Conservation (phyloP, 345 rosid genomes). For the Excoecaria agallocha region DNA sequence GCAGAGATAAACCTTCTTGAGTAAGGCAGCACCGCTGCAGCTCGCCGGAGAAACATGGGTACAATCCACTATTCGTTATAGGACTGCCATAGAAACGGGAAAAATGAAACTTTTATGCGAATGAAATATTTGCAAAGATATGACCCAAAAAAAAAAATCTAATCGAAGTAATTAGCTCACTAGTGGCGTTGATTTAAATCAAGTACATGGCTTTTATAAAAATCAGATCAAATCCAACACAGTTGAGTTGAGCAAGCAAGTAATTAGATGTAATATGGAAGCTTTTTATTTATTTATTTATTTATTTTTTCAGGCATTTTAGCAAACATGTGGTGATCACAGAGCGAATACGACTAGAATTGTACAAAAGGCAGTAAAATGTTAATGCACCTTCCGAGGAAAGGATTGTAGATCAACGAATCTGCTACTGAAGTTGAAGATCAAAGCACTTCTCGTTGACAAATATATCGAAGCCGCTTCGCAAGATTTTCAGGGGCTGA, state of each 20-base stretch:
- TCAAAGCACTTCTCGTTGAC: not conserved
- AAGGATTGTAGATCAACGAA: not conserved
- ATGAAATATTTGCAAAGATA: not conserved
- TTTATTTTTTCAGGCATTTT: conserved; percentile 14
- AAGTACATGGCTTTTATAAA: not conserved
- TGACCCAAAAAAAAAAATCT: not conserved
- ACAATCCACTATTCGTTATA: not conserved
- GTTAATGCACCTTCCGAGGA: not conserved
- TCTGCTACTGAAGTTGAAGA: not conserved
- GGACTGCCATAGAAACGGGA: not conserved
- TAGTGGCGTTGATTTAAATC: not conserved
- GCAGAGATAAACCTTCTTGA: conserved; percentile 24
- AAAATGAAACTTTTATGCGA: not conserved
- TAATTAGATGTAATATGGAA: not conserved
- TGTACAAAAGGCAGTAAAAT: too few species aligned
- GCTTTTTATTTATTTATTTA: too few species aligned
- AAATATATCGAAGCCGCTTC: not conserved
- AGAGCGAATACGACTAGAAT: too few species aligned
- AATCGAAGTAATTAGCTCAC: not conserved
- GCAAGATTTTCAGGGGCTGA: not conserved
- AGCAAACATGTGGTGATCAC: conserved; percentile 9
- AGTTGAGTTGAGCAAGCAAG: not conserved
- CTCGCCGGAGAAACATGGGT: conserved; percentile 26
- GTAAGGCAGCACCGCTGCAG: conserved; percentile 10
- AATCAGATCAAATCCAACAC: not conserved